These are phyloP conservation scores for Suillus plorans DNA, from an alignment of 768 basidiomycete genomes.

Conservation along the genomic window DNA sequence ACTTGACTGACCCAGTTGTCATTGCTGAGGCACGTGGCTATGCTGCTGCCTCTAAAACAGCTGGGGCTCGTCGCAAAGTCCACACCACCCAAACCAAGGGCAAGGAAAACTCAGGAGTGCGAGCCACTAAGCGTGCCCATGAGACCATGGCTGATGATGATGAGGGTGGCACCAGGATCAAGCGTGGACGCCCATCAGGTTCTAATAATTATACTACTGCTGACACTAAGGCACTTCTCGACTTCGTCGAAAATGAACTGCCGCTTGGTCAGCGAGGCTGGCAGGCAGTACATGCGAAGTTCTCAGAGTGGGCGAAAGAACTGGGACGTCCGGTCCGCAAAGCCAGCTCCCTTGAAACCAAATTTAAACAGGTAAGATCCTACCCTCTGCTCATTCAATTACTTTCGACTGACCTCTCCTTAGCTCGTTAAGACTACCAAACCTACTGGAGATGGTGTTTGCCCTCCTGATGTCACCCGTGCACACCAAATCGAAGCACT, in stretches of 20 bases:
- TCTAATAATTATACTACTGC: background rate
- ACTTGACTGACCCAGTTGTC: background rate
- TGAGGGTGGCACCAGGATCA: background rate
- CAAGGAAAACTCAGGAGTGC: background rate
- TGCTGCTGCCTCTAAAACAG: background rate
- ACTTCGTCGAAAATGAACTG: conserved; percentile 1
- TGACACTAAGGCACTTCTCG: background rate
- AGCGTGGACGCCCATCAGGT: conserved; percentile 1
- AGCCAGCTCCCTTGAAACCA: conserved; percentile 16
- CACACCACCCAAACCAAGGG: background rate
- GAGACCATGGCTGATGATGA: background rate
- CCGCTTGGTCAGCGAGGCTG: conserved; percentile 7
- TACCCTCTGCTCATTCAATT: background rate
- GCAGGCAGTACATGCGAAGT: background rate
- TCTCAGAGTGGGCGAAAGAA: conserved; percentile 4
- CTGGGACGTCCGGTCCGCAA: background rate
- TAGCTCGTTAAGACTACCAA: conserved; percentile 25
- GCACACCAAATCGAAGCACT: conserved; percentile 27
- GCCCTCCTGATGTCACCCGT: conserved; percentile 21
- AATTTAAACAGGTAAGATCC: conserved; percentile 23
- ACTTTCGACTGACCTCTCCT: background rate
- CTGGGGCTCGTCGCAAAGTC: background rate
- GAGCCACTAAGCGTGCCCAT: background rate
- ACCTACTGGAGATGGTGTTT: conserved; percentile 25
- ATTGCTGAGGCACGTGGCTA: background rate